Conservation (phyloP, 1,139 yeast genomes). For the Scheffersomyces illinoinensis region DNA sequence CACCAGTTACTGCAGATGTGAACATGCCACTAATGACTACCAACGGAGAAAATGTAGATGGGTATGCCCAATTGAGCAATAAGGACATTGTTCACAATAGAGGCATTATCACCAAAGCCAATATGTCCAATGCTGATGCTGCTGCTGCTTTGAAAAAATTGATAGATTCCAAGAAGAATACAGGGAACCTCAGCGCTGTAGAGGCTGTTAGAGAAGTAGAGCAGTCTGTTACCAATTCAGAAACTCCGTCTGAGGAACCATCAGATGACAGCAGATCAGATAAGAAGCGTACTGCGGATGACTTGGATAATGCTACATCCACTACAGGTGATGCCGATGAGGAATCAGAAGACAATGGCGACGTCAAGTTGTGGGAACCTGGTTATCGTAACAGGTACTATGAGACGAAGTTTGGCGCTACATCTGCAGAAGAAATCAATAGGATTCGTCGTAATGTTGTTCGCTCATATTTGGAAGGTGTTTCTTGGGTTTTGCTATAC, state of each 20-base stretch:
- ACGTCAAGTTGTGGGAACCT: slow-evolving; percentile 76
- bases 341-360: slow-evolving; percentile 33
- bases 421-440: slow-evolving; percentile 56
- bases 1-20: slow-evolving; percentile 70
- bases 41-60: slow-evolving; percentile 66
- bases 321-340: not conserved
- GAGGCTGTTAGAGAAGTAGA: slow-evolving; percentile 38
- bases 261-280: not conserved
- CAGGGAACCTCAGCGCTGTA: slow-evolving; percentile 38
- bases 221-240: slow-evolving; percentile 9
- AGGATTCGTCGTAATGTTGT: slow-evolving; percentile 62
- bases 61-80: slow-evolving; percentile 62
- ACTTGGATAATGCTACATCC: not conserved
- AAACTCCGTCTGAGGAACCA: not conserved
- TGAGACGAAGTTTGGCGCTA: slow-evolving; percentile 65
- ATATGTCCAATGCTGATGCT: slow-evolving; percentile 71
- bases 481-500: slow-evolving; percentile 90
- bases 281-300: not conserved
- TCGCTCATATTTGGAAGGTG: slow-evolving; percentile 83
- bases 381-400: slow-evolving; percentile 88
- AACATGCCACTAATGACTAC: slow-evolving; percentile 78
- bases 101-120: slow-evolving; percentile 70
- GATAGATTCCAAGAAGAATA: slow-evolving; percentile 30
- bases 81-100: slow-evolving; percentile 72
- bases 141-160: slow-evolving; percentile 62